These are phyloP conservation scores for Helminthosporium solani DNA, from an alignment of 2,329 filamentous ascomycete species.

Conservation along the genomic window DNA sequence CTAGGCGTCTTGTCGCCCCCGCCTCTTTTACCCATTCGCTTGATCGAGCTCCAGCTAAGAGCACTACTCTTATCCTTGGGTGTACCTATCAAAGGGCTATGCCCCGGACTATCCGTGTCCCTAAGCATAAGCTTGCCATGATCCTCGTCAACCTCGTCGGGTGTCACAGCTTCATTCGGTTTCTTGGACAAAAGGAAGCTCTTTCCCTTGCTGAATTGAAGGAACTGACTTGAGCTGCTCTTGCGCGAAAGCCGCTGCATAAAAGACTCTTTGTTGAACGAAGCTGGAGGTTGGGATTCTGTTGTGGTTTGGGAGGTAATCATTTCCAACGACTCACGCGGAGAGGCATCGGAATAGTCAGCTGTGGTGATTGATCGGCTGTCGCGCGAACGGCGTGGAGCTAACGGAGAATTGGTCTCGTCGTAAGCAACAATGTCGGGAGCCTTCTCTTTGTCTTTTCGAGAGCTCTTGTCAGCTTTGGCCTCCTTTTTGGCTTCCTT, in stretches of 20 bases:
- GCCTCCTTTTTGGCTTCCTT: conserved; percentile 30
- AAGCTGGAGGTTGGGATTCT: conserved; percentile 34
- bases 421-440: conserved; percentile 26
- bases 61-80: conserved; percentile 42
- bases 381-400: conserved; percentile 45
- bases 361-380: conserved; percentile 47
- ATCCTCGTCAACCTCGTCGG: conserved; percentile 45
- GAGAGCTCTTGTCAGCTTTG: conserved; percentile 36
- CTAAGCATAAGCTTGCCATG: conserved; percentile 24
- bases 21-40: conserved; percentile 45
- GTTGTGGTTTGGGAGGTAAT: conserved; percentile 41
- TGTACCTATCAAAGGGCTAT: conserved; percentile 40
- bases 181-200: conserved; percentile 36
- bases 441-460: conserved; percentile 38
- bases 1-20: conserved; percentile 47
- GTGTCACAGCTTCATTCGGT: conserved; percentile 36
- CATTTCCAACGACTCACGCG: conserved; percentile 45
- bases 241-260: conserved; percentile 54
- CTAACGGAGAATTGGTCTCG: conserved; percentile 29
- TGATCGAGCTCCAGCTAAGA: conserved; percentile 48
- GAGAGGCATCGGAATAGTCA: conserved; percentile 36
- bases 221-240: conserved; percentile 49
- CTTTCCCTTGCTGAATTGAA: conserved; percentile 43
- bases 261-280: conserved; percentile 48
- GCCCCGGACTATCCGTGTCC: conserved; percentile 29